A percentile compares a stretch with the other conserved stretches of the same genome.
Conservation (phyloP, 495 filamentous ascomycete species). For the Lasiosphaeriaceae sp. region DNA sequence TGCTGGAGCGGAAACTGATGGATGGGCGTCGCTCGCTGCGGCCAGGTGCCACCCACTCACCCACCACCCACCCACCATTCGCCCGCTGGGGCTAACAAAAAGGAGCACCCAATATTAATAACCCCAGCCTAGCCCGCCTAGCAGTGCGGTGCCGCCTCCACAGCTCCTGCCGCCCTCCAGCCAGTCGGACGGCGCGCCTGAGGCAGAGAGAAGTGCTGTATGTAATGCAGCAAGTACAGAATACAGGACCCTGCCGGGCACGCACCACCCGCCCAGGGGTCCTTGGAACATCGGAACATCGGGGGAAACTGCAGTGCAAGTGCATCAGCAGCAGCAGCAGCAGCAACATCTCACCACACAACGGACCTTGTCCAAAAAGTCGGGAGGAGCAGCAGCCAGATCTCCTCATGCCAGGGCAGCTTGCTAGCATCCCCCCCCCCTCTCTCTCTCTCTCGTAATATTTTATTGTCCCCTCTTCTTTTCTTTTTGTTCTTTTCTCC, state of each 20-base stretch:
- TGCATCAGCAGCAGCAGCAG: too few relatives aligned
- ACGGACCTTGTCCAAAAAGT: too few relatives aligned
- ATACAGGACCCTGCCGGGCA: background rate
- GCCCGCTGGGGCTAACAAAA: background rate
- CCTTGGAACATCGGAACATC: too few relatives aligned
- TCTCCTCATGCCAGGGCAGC: too few relatives aligned
- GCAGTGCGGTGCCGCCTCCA: background rate
- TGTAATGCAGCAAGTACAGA: background rate
- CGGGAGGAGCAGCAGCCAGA: too few relatives aligned
- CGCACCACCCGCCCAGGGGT: background rate
- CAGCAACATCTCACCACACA: too few relatives aligned
- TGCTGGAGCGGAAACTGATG: conserved; percentile 1
- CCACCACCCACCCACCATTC: too few relatives aligned
- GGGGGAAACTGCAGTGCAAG: too few relatives aligned
- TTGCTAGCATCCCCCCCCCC: too few relatives aligned
- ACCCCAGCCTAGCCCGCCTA: background rate
- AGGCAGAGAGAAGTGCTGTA: background rate
- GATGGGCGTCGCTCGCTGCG: conserved; percentile 8
- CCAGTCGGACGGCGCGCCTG: background rate
- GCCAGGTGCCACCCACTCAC: background rate
- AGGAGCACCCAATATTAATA: conserved; percentile 1
- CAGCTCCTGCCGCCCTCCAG: background rate
- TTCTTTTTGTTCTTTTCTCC: too few relatives aligned
- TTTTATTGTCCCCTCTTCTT: too few relatives aligned
- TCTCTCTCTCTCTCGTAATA: too few relatives aligned